These are phyloP conservation scores for Euphorbia celastroides DNA, from an alignment of 441 rosid species.

Conservation along the genomic window DNA sequence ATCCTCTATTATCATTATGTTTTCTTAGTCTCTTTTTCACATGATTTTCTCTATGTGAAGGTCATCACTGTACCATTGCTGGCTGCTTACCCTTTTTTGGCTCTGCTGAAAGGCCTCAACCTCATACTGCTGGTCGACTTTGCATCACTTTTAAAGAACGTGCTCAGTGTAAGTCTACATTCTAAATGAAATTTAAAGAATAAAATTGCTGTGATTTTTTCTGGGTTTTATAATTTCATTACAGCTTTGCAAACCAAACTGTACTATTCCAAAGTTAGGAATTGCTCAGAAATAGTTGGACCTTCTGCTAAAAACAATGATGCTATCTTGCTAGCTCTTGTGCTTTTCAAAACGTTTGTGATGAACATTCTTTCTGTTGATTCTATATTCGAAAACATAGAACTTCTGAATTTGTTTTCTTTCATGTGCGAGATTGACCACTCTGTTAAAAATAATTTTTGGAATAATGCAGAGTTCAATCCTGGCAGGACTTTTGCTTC, in stretches of 20 bases:
- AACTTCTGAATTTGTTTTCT: too few relatives aligned
- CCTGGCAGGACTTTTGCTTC: conserved; percentile 61
- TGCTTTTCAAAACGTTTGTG: too few relatives aligned
- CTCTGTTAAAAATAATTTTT: too few relatives aligned
- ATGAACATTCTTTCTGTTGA: too few relatives aligned
- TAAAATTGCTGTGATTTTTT: too few relatives aligned
- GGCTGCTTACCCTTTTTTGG: conserved; percentile 52
- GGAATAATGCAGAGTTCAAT: conserved; percentile 50
- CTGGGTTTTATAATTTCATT: too few relatives aligned
- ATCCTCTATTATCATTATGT: background rate
- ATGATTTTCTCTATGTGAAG: conserved; percentile 25
- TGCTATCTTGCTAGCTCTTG: too few relatives aligned
- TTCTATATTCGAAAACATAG: too few relatives aligned
- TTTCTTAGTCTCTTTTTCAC: background rate
- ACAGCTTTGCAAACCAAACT: too few relatives aligned
- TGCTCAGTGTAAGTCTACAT: conserved; percentile 38
- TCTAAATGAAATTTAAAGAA: background rate
- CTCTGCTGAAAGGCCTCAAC: conserved; percentile 40
- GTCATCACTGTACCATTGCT: conserved; percentile 50
- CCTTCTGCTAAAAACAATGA: too few relatives aligned
- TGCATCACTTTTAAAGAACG: conserved; percentile 54
- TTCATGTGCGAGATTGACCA: background rate
- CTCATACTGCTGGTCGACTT: conserved; percentile 37
- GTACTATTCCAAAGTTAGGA: too few relatives aligned
- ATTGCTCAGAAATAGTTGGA: too few relatives aligned